These are phyloP conservation scores for Metschnikowia bowlesiae DNA, from an alignment of 805 yeast species.

Conservation along the genomic window DNA sequence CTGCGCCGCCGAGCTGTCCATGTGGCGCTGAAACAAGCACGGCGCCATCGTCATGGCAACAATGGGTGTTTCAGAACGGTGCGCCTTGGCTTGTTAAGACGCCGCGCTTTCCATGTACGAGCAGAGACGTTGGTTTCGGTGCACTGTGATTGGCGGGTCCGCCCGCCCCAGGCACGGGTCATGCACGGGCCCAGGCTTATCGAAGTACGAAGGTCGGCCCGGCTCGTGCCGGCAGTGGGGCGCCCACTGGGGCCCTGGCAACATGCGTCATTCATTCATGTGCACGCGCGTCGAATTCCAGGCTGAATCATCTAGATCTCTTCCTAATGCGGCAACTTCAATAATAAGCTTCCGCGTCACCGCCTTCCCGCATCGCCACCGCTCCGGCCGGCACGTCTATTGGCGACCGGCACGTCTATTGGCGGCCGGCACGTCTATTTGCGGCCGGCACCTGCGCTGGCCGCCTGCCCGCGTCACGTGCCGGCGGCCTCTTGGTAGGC, in stretches of 20 bases:
- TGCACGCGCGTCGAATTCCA: slow-evolving; percentile 1
- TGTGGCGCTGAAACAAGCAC: neutral
- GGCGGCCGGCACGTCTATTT: neutral
- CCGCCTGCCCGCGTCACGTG: too few relatives aligned
- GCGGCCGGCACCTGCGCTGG: too few relatives aligned
- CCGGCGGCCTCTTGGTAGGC: too few relatives aligned
- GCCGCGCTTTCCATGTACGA: neutral
- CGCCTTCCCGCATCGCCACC: neutral
- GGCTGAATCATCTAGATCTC: neutral
- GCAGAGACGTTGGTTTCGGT: neutral
- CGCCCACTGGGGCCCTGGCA: neutral
- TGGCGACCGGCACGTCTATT: neutral
- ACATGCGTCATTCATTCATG: neutral
- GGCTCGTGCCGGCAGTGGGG: neutral
- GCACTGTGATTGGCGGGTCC: neutral
- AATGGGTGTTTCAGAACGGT: neutral
- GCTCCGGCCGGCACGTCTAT: neutral
- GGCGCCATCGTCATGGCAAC: neutral
- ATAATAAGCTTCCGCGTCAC: neutral
- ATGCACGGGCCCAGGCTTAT: neutral
- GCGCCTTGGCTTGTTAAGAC: neutral
- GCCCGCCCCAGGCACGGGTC: neutral
- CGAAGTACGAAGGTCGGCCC: neutral
- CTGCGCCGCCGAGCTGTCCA: too few relatives aligned
- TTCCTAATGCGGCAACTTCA: neutral